Base-by-base conservation (phyloP, 2,329 filamentous ascomycete species). In the Diaporthe caulivora region DNA sequence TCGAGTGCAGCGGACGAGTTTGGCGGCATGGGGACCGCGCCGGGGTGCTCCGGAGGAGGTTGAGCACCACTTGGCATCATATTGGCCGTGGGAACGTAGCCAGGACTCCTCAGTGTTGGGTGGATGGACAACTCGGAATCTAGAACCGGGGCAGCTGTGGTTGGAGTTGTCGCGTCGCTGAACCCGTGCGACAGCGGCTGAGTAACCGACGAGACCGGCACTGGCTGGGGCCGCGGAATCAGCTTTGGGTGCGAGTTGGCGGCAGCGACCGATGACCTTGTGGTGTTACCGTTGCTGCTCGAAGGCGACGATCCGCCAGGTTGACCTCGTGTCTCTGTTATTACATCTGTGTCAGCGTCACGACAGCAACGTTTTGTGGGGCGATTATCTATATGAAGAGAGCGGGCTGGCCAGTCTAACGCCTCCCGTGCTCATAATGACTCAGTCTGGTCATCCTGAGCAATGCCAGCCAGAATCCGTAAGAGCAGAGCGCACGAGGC, bases 91-190 rank as follows among this genome's bases (percentile, higher is more conserved):
- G 80, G 76, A 29, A 77, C 76, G 75, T 78, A 79, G 67, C 72
- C 74, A 42, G 78, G 77, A 13, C 77, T 77, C 77, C 86, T 83
- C 57, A 88, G 81, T 70, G 87, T 85, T 26, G 86, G 86, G 74
- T 88, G 86, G 65, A 88, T 87, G 75, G 85, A 84, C 74, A 84
- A 79, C 77, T 88, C 86, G 76, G 80, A 80, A 75, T 85, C 84
- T 74, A 81, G 64, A 82, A 75, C 78, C 71, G 76, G 78, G 76
- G 76, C 75, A 80, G 78, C 76, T 81, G 82, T 73, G 82, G 82
- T 78, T 72, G 80, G 78, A 71, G 80, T 79, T 64, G 81, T 77
- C 72, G 83, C 77, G 72, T 84, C 82, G 75, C 73, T 83, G 81
- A 87, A 87, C 80, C 85, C 86, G 86, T 87, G 86, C 76, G 79